These are phyloP conservation scores for Rhizopogon vinicolor DNA, from an alignment of 768 basidiomycete genomes.

Conservation along the genomic window DNA sequence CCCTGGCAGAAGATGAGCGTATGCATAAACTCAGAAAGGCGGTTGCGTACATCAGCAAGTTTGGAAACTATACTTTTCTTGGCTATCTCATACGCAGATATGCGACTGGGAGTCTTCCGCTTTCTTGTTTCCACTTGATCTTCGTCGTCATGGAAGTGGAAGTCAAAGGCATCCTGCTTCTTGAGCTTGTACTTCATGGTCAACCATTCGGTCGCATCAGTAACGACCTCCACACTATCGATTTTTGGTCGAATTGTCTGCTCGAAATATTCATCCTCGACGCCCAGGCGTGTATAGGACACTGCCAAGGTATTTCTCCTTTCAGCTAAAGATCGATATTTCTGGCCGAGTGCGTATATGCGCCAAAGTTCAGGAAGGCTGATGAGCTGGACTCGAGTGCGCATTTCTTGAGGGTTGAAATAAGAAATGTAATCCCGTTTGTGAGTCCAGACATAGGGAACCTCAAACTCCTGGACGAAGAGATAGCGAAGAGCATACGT, in stretches of 20 bases:
- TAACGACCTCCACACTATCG: constrained; percentile 83
- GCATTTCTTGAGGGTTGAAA: constrained; percentile 65
- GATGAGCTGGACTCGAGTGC: constrained; percentile 66
- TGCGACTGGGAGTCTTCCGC: constrained; percentile 78
- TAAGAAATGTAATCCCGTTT: constrained; percentile 87
- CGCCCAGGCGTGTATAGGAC: constrained; percentile 64
- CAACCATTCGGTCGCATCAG: constrained; percentile 91
- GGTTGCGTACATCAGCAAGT: constrained; percentile 66
- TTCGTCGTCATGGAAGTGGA: constrained; percentile 72
- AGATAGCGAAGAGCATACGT: constrained; percentile 74
- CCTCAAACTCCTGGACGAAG: constrained; percentile 87
- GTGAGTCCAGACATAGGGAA: constrained; percentile 93
- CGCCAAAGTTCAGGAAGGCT: constrained; percentile 82
- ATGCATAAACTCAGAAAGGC: background rate
- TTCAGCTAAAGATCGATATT: constrained; percentile 82
- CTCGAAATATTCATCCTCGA: constrained; percentile 74
- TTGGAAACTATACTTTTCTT: constrained; percentile 75
- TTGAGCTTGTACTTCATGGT: constrained; percentile 77
- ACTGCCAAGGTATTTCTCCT: constrained; percentile 57
- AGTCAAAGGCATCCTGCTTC: constrained; percentile 55
- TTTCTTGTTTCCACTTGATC: constrained; percentile 46
- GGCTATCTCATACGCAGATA: constrained; percentile 79
- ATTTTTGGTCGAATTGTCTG: constrained; percentile 60
- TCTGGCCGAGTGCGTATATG: constrained; percentile 84
- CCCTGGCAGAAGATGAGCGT: constrained; percentile 42